A percentile compares a stretch with the other conserved stretches of the same genome.
phyloP scores from a whole-genome alignment of 768 basidiomycete species.

The Coprinopsis strossmayeri region DNA sequence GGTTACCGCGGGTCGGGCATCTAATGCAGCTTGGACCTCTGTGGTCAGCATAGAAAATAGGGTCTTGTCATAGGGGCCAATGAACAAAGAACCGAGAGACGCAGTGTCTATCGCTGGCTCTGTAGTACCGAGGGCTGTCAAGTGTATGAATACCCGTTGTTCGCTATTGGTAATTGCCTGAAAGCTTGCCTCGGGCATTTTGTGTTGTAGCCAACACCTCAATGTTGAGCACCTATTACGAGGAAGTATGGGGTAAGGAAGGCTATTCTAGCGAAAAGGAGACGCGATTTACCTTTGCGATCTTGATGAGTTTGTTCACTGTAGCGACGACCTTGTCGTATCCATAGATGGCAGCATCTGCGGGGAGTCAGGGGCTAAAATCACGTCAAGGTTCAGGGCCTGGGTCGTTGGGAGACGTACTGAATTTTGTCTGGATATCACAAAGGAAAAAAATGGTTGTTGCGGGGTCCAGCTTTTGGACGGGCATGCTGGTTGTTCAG shows the following conservation, averaged over 20 bases:
- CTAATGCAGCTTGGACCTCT: constrained; percentile 50
- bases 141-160: too few relatives aligned
- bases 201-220: constrained; percentile 83
- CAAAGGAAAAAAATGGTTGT: constrained; percentile 69
- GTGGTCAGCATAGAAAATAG: constrained; percentile 83
- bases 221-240: constrained; percentile 48
- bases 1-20: constrained; percentile 37
- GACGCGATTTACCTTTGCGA: constrained; percentile 50
- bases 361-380: not conserved
- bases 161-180: too few relatives aligned
- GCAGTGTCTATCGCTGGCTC: constrained; percentile 37
- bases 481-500: constrained; percentile 16
- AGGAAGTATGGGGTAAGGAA: constrained; percentile 1
- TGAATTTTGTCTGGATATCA: constrained; percentile 74
- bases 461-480: constrained; percentile 24
- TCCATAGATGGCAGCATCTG: constrained; percentile 49
- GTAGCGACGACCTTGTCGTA: constrained; percentile 68
- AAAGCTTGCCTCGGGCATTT: constrained; percentile 65
- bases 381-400: not conserved
- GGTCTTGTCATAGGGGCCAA: constrained; percentile 67
- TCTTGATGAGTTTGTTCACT: constrained; percentile 67
- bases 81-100: constrained; percentile 47
- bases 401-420: constrained; percentile 31
- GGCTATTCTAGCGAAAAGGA: not conserved
- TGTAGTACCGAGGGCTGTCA: not conserved